Evolutionary conservation across 2,329 filamentous ascomycete species (phyloP).

Genomic region (Zymoseptoria pseudotritici): DNA sequence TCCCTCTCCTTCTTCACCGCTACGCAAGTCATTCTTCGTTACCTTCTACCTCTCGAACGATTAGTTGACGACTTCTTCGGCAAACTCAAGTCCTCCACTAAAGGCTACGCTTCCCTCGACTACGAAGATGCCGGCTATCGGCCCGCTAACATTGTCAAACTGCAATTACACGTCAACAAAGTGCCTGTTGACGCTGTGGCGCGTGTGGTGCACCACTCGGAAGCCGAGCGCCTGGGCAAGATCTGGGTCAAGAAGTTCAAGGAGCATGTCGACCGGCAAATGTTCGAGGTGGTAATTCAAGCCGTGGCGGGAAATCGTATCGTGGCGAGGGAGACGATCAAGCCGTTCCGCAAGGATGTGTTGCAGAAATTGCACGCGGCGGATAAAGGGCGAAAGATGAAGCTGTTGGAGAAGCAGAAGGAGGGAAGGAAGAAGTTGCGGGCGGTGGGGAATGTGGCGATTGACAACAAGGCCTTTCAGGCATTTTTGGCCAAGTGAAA

Average conservation of each 20-base stretch:
- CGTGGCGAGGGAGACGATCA: slow-evolving; percentile 87
- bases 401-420: slow-evolving; percentile 94
- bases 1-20: slow-evolving; percentile 85
- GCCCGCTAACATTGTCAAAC: slow-evolving; percentile 70
- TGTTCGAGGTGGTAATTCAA: slow-evolving; percentile 96
- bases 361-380: slow-evolving; percentile 86
- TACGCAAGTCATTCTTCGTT: slow-evolving; percentile 89
- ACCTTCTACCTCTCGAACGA: slow-evolving; percentile 78
- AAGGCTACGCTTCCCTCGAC: slow-evolving; percentile 91
- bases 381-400: slow-evolving; percentile 73
- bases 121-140: slow-evolving; percentile 94
- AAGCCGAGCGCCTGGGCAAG: slow-evolving; percentile 71
- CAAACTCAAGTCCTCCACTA: slow-evolving; percentile 86
- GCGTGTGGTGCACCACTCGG: slow-evolving; percentile 77
- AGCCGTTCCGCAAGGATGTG: slow-evolving; percentile 94
- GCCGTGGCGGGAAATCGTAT: slow-evolving; percentile 75
- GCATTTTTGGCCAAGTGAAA: slow-evolving; percentile 73
- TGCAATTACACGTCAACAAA: slow-evolving; percentile 91
- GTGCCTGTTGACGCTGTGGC: slow-evolving; percentile 87
- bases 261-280: slow-evolving; percentile 89
- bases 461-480: slow-evolving; percentile 93
- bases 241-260: slow-evolving; percentile 95
- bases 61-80: slow-evolving; percentile 96
- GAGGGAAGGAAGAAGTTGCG: slow-evolving; percentile 83
- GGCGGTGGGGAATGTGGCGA: slow-evolving; percentile 80